Evolutionary conservation across 768 basidiomycete species (phyloP).

Genomic region (Lentinus brumalis): DNA sequence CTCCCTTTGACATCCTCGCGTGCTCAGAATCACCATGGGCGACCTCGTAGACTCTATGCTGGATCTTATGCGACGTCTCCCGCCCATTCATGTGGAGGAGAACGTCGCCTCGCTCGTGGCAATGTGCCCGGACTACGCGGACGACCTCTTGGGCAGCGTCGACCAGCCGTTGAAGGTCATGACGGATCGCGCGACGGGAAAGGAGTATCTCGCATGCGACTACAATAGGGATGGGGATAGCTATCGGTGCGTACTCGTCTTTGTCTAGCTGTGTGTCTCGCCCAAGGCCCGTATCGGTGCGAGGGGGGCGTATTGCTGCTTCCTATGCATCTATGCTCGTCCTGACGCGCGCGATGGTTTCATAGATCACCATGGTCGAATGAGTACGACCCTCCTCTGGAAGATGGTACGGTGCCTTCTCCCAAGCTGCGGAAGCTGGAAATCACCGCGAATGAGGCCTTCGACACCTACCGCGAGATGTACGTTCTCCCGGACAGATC

Average conservation of each 20-base stretch:
- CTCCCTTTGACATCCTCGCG: too few species aligned
- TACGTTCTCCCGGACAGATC: conserved; percentile 35
- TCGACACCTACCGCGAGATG: conserved; percentile 97
- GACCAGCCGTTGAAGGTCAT: conserved; percentile 89
- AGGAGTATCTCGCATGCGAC: conserved; percentile 91
- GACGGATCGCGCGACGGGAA: conserved; percentile 78
- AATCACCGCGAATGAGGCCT: conserved; percentile 91
- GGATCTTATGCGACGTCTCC: conserved; percentile 94
- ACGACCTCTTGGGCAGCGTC: conserved; percentile 92
- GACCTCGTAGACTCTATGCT: conserved; percentile 91
- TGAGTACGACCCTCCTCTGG: conserved; percentile 87
- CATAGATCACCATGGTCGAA: conserved; percentile 97
- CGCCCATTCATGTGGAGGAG: conserved; percentile 84
- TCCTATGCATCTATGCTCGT: background rate
- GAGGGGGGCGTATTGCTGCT: too few species aligned
- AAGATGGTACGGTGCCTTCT: conserved; percentile 87
- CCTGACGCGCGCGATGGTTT: background rate
- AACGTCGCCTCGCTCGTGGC: conserved; percentile 81
- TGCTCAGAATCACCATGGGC: conserved; percentile 46
- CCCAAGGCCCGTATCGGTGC: too few species aligned
- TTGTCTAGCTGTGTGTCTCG: background rate
- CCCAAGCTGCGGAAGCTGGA: conserved; percentile 88
- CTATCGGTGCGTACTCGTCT: conserved; percentile 58
- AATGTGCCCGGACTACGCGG: conserved; percentile 90
- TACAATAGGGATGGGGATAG: conserved; percentile 93